Conservation (phyloP, 441 rosid species). For the Daphne laureola region DNA sequence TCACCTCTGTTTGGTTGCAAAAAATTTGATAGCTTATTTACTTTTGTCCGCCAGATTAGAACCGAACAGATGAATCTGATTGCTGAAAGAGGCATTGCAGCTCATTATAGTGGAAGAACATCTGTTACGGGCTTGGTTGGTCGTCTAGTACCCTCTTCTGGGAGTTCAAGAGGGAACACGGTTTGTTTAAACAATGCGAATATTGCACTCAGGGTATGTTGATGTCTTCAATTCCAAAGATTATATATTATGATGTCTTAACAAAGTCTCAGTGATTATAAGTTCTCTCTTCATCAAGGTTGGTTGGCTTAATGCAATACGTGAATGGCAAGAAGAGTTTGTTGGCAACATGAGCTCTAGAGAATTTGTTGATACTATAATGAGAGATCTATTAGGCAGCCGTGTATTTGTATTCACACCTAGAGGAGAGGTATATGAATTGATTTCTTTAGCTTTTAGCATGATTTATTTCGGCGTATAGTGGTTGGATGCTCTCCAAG, state of each 20-base stretch:
- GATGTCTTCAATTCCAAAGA: conserved; percentile 17
- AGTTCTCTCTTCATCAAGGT: conserved; percentile 57
- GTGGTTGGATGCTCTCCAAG: too few species aligned
- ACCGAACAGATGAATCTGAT: conserved; percentile 97
- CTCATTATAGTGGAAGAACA: conserved; percentile 91
- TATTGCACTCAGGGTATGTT: conserved; percentile 83
- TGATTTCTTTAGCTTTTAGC: conserved; percentile 8
- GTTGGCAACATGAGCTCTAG: conserved; percentile 99
- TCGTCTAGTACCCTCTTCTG: conserved; percentile 50
- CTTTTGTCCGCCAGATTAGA: conserved; percentile 55
- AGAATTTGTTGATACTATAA: conserved; percentile 94
- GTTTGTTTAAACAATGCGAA: conserved; percentile 88
- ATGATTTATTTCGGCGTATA: neutral
- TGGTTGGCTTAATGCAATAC: conserved; percentile 98
- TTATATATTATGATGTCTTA: conserved; percentile 16
- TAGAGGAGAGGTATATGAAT: conserved; percentile 79
- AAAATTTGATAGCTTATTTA: neutral
- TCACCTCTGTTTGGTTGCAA: neutral
- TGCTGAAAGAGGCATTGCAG: conserved; percentile 96
- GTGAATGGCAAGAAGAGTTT: conserved; percentile 99
- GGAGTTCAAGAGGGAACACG: conserved; percentile 71
- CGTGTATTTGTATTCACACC: conserved; percentile 93
- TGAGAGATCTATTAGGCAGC: conserved; percentile 89
- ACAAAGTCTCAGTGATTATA: conserved; percentile 19
- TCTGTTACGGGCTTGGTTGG: conserved; percentile 73